phyloP scores from a whole-genome alignment of 768 basidiomycete species.

The Lactarius sp. region DNA sequence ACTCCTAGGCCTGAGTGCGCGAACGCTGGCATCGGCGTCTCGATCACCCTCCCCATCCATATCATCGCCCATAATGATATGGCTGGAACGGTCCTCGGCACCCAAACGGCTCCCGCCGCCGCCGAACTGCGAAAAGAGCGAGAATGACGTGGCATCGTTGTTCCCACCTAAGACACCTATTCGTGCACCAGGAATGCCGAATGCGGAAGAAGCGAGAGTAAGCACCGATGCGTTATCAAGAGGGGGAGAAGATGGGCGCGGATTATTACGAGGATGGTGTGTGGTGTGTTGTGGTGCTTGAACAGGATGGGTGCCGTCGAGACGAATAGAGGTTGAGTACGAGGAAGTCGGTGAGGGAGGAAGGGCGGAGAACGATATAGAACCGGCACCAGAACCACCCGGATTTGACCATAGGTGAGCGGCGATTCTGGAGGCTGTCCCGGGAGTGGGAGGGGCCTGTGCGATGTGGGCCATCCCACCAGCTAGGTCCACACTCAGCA shows the following conservation, averaged over 20 bases:
- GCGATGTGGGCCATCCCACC: conserved; percentile 90
- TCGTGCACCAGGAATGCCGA: conserved; percentile 62
- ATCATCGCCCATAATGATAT: conserved; percentile 52
- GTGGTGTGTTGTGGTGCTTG: conserved; percentile 86
- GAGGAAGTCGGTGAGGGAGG: conserved; percentile 45
- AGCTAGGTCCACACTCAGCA: conserved; percentile 83
- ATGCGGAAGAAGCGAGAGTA: conserved; percentile 91
- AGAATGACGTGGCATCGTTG: conserved; percentile 52
- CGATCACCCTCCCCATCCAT: conserved; percentile 36
- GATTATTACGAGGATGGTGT: conserved; percentile 96
- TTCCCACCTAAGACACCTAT: conserved; percentile 32
- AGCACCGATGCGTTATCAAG: conserved; percentile 88
- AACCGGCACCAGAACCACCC: conserved; percentile 47
- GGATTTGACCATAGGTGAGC: conserved; percentile 48
- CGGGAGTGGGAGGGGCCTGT: conserved; percentile 65
- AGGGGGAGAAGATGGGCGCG: conserved; percentile 86
- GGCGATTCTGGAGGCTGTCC: conserved; percentile 47
- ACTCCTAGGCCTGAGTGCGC: conserved; percentile 83
- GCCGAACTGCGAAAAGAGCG: conserved; percentile 52
- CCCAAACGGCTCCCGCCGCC: conserved; percentile 33
- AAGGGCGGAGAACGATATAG: conserved; percentile 71
- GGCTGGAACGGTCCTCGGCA: conserved; percentile 56
- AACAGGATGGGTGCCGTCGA: conserved; percentile 37
- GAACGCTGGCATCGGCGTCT: conserved; percentile 82
- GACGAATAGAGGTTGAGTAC: conserved; percentile 37